A percentile compares a stretch with the other conserved stretches of the same genome.
Conservation (phyloP, 352 stramenopile genomes). For the Globisporangium solare region DNA sequence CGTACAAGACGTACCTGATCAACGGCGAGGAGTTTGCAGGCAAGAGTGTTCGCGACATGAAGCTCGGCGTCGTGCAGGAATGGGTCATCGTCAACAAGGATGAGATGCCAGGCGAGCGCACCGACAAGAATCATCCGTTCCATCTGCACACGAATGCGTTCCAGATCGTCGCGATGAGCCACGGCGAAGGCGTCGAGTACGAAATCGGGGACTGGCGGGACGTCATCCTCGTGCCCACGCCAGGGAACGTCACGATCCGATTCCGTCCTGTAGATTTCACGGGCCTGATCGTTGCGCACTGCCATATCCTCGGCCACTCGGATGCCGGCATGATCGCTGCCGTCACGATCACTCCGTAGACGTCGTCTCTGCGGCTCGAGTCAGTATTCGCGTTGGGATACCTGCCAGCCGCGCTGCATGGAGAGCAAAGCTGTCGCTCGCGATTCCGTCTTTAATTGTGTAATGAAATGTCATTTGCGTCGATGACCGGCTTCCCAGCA, state of each 20-base stretch:
- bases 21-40: constrained; percentile 58
- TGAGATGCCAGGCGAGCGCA: constrained; percentile 32
- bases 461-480: constrained; percentile 8
- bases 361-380: not conserved
- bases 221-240: constrained; percentile 67
- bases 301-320: constrained; percentile 76
- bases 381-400: constrained; percentile 5
- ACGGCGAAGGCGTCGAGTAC: constrained; percentile 67
- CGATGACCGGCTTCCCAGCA: not conserved
- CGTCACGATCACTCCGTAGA: constrained; percentile 38
- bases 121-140: constrained; percentile 77
- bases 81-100: constrained; percentile 67
- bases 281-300: constrained; percentile 63
- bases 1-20: constrained; percentile 74
- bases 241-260: constrained; percentile 78
- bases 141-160: constrained; percentile 85
- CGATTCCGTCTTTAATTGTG: constrained; percentile 21
- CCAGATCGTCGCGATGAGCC: constrained; percentile 70
- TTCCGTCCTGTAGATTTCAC: constrained; percentile 67
- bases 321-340: constrained; percentile 75
- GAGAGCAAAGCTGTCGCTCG: constrained; percentile 20
- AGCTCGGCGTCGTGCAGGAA: constrained; percentile 55
- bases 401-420: constrained; percentile 1
- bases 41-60: constrained; percentile 43
- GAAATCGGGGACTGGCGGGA: constrained; percentile 77